Conservation (phyloP, 768 basidiomycete genomes). For the Boletus subparvulus region DNA sequence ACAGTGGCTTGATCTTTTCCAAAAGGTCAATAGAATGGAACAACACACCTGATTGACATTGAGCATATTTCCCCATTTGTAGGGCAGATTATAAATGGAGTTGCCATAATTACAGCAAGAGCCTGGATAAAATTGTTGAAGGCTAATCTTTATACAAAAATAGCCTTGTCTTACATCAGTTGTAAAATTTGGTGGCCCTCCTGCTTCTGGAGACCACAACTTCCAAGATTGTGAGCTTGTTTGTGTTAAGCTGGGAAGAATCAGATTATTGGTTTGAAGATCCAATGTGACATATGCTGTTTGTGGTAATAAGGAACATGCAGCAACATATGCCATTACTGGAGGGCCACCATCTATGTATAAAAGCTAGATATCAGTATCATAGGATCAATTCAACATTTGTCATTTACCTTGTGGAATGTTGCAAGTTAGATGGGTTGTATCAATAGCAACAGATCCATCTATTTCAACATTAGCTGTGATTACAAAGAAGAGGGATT, state of each 20-base stretch:
- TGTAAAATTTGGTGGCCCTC: neutral
- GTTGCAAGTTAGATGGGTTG: neutral
- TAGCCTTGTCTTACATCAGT: neutral
- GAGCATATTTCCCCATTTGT: neutral
- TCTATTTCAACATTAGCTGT: conserved; percentile 11
- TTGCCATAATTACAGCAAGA: accelerated
- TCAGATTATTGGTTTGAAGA: neutral
- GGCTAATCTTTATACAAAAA: neutral
- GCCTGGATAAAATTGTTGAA: neutral
- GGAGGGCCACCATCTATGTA: neutral
- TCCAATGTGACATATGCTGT: neutral
- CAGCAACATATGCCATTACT: conserved; percentile 6
- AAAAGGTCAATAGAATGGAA: too few relatives aligned
- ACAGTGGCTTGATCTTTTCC: neutral
- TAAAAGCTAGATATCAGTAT: neutral
- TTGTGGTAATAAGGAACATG: conserved; percentile 6
- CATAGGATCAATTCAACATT: neutral
- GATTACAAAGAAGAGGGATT: conserved; percentile 8
- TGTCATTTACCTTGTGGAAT: neutral
- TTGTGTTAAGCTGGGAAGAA: neutral
- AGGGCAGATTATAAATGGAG: neutral
- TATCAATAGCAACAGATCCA: neutral
- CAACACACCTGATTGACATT: neutral
- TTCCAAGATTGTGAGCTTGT: neutral
- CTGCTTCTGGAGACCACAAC: neutral